A percentile compares a stretch with the other conserved stretches of the same genome.
Conservation (phyloP, 768 basidiomycete genomes). For the Candolleomyces eurysporus region DNA sequence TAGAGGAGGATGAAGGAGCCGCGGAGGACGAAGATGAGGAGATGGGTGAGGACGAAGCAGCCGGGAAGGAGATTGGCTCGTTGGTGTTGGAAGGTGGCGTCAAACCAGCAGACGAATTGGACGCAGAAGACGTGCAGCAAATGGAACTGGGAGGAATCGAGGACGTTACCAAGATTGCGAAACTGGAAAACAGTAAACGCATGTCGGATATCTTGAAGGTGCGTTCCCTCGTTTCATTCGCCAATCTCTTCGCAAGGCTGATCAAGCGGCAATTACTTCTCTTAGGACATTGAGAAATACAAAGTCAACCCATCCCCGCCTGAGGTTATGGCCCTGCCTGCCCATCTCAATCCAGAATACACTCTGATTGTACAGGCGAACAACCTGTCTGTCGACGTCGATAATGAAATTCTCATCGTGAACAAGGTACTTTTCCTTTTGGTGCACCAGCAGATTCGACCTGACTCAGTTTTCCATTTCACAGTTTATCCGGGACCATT, state of each 20-base stretch:
- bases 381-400: slow-evolving; percentile 96
- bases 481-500: slow-evolving; percentile 97
- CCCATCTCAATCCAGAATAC: slow-evolving; percentile 93
- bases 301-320: slow-evolving; percentile 74
- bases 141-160: slow-evolving; percentile 88
- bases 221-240: neutral
- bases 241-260: neutral
- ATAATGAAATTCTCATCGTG: slow-evolving; percentile 96
- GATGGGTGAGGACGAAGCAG: slow-evolving; percentile 43
- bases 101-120: slow-evolving; percentile 92
- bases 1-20: slow-evolving; percentile 40
- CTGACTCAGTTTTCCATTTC: slow-evolving; percentile 13
- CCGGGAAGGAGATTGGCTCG: slow-evolving; percentile 45
- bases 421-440: slow-evolving; percentile 66
- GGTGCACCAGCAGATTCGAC: neutral
- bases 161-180: slow-evolving; percentile 87
- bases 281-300: slow-evolving; percentile 88
- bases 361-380: slow-evolving; percentile 95
- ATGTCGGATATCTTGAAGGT: slow-evolving; percentile 88
- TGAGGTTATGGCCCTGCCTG: slow-evolving; percentile 74
- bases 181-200: slow-evolving; percentile 81
- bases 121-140: slow-evolving; percentile 88
- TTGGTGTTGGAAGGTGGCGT: slow-evolving; percentile 85
- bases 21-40: slow-evolving; percentile 48
- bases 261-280: neutral